Percentiles rank a stretch among this genome's conserved stretches.
phyloP scores from a whole-genome alignment of 2,329 filamentous ascomycete species.

The Ophiostoma himal-ulmi region DNA sequence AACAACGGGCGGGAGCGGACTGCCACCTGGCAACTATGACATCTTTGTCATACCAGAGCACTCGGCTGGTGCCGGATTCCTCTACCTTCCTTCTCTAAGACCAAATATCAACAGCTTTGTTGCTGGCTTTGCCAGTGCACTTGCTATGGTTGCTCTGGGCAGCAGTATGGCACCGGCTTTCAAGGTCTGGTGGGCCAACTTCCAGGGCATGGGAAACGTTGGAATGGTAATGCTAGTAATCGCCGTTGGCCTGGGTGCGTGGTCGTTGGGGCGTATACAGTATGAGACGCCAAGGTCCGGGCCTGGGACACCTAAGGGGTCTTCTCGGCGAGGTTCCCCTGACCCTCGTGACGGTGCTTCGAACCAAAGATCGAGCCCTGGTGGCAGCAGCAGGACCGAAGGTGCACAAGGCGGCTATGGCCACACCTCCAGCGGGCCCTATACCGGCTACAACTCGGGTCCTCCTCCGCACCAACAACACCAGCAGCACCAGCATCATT shows the following conservation, averaged over 20 bases:
- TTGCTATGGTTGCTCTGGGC: constrained; percentile 67
- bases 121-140: constrained; percentile 72
- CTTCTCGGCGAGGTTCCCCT: constrained; percentile 26
- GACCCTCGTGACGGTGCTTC: constrained; percentile 23
- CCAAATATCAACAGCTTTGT: constrained; percentile 87
- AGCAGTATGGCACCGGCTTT: constrained; percentile 67
- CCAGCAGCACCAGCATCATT: constrained; percentile 21
- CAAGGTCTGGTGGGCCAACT: constrained; percentile 64
- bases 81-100: constrained; percentile 86
- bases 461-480: constrained; percentile 21
- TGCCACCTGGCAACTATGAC: constrained; percentile 89
- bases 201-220: constrained; percentile 65
- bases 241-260: constrained; percentile 69
- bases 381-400: constrained; percentile 21
- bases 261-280: constrained; percentile 66
- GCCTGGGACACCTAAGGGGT: background rate
- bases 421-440: constrained; percentile 15
- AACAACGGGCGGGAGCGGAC: constrained; percentile 46
- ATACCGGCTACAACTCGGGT: constrained; percentile 30
- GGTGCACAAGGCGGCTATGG: background rate
- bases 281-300: constrained; percentile 36
- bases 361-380: constrained; percentile 28
- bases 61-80: constrained; percentile 78
- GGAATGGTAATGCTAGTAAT: constrained; percentile 67
- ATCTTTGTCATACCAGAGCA: constrained; percentile 95